Percentiles rank a stretch among this genome's conserved stretches.
Evolutionary conservation across 306 rosid species (phyloP).

Genomic region (Sophora flavescens): DNA sequence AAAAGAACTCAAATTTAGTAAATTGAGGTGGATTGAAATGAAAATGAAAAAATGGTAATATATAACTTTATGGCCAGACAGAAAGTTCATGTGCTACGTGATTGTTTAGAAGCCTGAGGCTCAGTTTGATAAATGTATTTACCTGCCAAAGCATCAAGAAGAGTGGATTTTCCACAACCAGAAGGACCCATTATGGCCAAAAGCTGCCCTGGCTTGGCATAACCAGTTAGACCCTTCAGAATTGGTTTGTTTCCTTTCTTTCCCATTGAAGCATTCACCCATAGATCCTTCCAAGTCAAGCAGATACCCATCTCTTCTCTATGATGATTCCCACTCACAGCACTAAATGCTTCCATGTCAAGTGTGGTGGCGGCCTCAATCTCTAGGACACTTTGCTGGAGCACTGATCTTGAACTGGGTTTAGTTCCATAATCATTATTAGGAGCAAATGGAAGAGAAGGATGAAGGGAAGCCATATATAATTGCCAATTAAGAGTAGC

Average conservation of each 20-base stretch:
- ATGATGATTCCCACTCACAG: not conserved
- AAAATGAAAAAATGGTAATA: too few species aligned
- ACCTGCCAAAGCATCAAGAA: constrained; percentile 60
- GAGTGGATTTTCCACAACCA: constrained; percentile 66
- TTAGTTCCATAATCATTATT: not conserved
- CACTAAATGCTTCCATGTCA: constrained; percentile 12
- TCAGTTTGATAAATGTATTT: too few species aligned
- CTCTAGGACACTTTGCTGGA: constrained; percentile 12
- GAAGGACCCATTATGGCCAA: constrained; percentile 70
- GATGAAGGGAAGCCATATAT: not conserved
- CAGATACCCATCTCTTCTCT: constrained; percentile 45
- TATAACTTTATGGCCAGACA: too few species aligned
- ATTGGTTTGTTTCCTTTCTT: constrained; percentile 51
- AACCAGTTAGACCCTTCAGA: constrained; percentile 65
- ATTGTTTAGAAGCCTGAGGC: too few species aligned
- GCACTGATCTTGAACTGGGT: not conserved
- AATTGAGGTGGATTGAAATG: too few species aligned
- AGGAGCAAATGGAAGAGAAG: not conserved
- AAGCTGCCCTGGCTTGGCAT: constrained; percentile 50
- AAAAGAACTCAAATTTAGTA: too few species aligned
- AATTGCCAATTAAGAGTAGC: not conserved
- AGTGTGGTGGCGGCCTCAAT: constrained; percentile 10
- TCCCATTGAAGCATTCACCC: constrained; percentile 56
- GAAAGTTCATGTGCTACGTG: too few species aligned
- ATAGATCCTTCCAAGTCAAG: constrained; percentile 71